Evolutionary conservation across 116 monocot genomes (phyloP).

Genomic region (Phalaenopsis hybrid): DNA sequence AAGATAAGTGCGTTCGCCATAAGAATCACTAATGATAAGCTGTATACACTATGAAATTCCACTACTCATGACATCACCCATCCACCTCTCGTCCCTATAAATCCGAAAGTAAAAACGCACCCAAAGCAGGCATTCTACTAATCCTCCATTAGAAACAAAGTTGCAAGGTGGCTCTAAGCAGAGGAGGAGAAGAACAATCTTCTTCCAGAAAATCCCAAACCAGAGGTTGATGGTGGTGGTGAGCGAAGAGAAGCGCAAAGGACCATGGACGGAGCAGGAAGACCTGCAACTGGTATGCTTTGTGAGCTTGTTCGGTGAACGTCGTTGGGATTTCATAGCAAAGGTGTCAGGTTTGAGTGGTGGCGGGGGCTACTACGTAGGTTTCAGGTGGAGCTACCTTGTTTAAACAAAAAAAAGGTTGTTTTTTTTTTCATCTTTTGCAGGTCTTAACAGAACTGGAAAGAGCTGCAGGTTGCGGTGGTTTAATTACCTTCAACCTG

Average conservation of each 20-base stretch:
- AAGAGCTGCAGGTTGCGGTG: constrained; percentile 61
- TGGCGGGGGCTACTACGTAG: constrained; percentile 23
- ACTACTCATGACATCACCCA: constrained; percentile 20
- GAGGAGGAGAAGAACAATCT: not conserved
- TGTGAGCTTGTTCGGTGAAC: constrained; percentile 58
- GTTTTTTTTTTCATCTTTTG: constrained; percentile 11
- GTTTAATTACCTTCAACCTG: constrained; percentile 63
- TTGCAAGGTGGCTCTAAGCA: not conserved
- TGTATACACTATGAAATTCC: constrained; percentile 2
- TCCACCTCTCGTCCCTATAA: constrained; percentile 10
- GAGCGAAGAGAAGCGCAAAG: constrained; percentile 36
- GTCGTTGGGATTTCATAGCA: constrained; percentile 70
- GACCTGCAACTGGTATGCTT: constrained; percentile 55
- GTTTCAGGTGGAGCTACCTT: not conserved
- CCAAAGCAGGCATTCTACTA: not conserved
- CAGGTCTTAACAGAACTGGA: constrained; percentile 56
- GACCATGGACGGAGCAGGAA: constrained; percentile 63
- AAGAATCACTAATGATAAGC: constrained; percentile 12
- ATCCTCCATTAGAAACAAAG: not conserved
- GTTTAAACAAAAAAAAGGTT: not conserved
- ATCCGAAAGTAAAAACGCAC: not conserved
- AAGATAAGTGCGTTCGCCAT: constrained; percentile 3
- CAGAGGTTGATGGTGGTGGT: constrained; percentile 12
- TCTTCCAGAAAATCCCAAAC: not conserved
- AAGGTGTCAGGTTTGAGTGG: constrained; percentile 72